Base-by-base conservation (phyloP, 2,329 filamentous ascomycete species). In the Orbilia brochopaga region DNA sequence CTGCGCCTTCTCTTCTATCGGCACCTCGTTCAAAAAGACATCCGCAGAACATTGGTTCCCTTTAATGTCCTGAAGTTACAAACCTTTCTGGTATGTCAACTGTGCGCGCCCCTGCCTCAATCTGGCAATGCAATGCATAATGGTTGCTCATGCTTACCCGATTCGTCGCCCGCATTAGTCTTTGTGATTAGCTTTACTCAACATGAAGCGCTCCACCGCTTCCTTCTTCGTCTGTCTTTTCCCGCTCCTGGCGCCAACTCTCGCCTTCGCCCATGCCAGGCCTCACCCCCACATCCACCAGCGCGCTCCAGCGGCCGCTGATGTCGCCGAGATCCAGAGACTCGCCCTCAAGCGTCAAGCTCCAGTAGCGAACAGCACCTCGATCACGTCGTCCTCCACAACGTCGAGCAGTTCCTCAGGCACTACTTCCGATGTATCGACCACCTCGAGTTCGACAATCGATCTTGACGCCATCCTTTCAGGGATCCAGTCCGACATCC, bases 11-110 rank as follows among this genome's bases (percentile, higher is more conserved):
- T 60, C 48, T 60, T 56, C 35, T 63, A 35, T 59, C 57, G 35
- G 61, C 63, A 32, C 27, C 27, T n/a, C 27, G 27, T 32, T 42
- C 37, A 42, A 4, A 42, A n/a, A 42, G 37, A 13, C 37, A 15
- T 4, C 37, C 37, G n/a, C 37, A 42, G 50, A 32, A 59, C 67
- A 52, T 69, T 60, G 74, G 72, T 60, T 58, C 46, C 58, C 61
- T 69, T 70, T 73, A 64, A 73, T 75, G 75, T 74, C 61, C 53
- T 63, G 50, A 58, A 35, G 24, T 15, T 35, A 32, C 23, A 32
- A 55, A 48, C 13, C 23, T n/a, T 46, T 48, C 37, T 37, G 37
- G 59, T 63, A 37, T n/a, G 59, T 50, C 17, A 48, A 35, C 24
- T 13, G 24, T 7, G 13, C 24, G 10, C 7, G 7, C 10, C 13